A percentile compares a stretch with the other conserved stretches of the same genome.
Conservation (phyloP, 371 early-diverging fungal genomes). For the Encephalitozoon cuniculi region DNA sequence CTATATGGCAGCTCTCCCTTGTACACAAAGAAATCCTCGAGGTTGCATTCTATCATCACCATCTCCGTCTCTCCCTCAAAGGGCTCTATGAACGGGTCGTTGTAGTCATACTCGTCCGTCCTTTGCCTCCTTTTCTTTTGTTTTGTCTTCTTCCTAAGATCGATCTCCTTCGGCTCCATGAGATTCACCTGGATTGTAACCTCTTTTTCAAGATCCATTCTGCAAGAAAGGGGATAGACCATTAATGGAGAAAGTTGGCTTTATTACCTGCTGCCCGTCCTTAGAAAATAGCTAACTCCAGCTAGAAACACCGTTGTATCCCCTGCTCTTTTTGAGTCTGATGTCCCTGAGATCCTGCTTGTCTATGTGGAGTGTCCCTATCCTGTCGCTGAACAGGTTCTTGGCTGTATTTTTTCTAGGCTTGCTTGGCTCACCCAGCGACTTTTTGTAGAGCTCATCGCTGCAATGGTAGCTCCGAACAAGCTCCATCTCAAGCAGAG, state of each 20-base stretch:
- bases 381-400: conserved; percentile 41
- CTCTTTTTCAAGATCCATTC: background rate
- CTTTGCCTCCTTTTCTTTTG: conserved; percentile 29
- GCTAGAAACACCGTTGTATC: background rate
- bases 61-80: conserved; percentile 51
- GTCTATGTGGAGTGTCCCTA: conserved; percentile 50
- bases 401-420: conserved; percentile 38
- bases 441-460: conserved; percentile 35
- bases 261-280: background rate
- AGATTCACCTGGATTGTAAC: conserved; percentile 13
- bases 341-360: conserved; percentile 51
- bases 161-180: conserved; percentile 37
- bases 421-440: background rate
- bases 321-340: conserved; percentile 28
- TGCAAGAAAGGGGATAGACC: background rate
- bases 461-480: conserved; percentile 22
- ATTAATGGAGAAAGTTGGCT: background rate
- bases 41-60: conserved; percentile 50
- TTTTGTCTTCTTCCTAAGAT: conserved; percentile 24
- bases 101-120: conserved; percentile 53
- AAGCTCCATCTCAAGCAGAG: conserved; percentile 36
- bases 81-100: conserved; percentile 52
- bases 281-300: background rate
- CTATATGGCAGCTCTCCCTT: conserved; percentile 34
- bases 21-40: conserved; percentile 57